Percentiles rank a stretch among this genome's conserved stretches.
phyloP scores from a whole-genome alignment of 1,139 yeast genomes.

The Candida labiduridarum region DNA sequence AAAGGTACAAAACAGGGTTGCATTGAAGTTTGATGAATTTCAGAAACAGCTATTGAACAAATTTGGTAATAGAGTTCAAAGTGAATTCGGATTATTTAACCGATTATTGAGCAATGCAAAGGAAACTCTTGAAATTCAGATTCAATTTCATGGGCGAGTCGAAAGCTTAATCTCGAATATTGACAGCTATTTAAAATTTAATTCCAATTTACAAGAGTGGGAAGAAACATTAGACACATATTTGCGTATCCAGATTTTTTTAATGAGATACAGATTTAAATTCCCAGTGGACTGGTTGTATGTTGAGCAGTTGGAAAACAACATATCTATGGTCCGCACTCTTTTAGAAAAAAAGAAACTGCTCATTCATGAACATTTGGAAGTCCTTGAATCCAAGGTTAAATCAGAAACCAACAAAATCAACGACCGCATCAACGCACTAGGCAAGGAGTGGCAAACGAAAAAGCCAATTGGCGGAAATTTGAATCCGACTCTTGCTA shows the following conservation, averaged over 20 bases:
- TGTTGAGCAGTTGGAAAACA: slow-evolving; percentile 64
- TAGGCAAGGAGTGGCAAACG: slow-evolving; percentile 36
- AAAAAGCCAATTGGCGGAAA: slow-evolving; percentile 39
- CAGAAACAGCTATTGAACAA: slow-evolving; percentile 48
- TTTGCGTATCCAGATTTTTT: slow-evolving; percentile 45
- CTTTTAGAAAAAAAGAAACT: slow-evolving; percentile 40
- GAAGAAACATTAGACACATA: slow-evolving; percentile 24
- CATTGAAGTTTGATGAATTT: slow-evolving; percentile 60
- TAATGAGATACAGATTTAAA: slow-evolving; percentile 48
- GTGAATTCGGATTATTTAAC: slow-evolving; percentile 17
- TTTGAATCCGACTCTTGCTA: slow-evolving; percentile 52
- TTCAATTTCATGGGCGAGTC: slow-evolving; percentile 21
- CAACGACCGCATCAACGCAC: slow-evolving; percentile 28
- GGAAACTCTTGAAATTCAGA: slow-evolving; percentile 20
- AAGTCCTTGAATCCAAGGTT: slow-evolving; percentile 44
- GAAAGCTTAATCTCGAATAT: slow-evolving; percentile 21
- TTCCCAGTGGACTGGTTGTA: slow-evolving; percentile 61
- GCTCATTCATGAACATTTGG: slow-evolving; percentile 46
- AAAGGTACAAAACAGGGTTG: slow-evolving; percentile 57
- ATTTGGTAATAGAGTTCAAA: slow-evolving; percentile 43
- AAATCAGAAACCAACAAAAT: slow-evolving; percentile 44
- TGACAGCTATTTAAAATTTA: slow-evolving; percentile 19
- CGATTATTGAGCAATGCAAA: slow-evolving; percentile 19
- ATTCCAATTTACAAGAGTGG: slow-evolving; percentile 29
- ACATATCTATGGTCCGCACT: slow-evolving; percentile 46